Percentiles rank a stretch among this genome's conserved stretches.
phyloP scores from a whole-genome alignment of 441 rosid species.

The Gossypium trilobum region DNA sequence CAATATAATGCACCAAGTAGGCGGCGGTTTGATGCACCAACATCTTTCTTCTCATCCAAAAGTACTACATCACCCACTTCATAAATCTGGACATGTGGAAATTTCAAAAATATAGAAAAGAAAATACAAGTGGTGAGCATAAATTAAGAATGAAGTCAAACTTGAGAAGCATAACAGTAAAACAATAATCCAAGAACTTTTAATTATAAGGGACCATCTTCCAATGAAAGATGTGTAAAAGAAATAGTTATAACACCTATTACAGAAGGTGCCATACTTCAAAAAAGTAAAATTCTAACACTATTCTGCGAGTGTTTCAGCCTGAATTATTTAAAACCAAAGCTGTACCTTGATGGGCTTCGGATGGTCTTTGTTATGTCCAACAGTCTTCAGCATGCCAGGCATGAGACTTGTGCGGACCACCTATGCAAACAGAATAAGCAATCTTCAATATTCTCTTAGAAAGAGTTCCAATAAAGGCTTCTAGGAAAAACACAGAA shows the following conservation, averaged over 20 bases:
- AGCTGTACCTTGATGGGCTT: conserved; percentile 79
- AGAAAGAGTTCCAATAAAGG: background rate
- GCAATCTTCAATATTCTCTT: background rate
- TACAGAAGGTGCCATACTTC: background rate
- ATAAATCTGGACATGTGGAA: conserved; percentile 42
- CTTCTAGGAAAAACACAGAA: background rate
- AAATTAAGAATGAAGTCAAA: background rate
- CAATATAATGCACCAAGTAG: conserved; percentile 71
- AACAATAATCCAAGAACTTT: background rate
- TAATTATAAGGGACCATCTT: background rate
- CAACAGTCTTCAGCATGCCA: conserved; percentile 75
- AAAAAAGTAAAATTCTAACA: background rate
- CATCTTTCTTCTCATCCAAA: conserved; percentile 60
- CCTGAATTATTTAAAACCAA: background rate
- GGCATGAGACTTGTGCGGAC: conserved; percentile 80
- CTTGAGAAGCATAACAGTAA: background rate
- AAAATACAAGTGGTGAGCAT: background rate
- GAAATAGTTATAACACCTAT: background rate
- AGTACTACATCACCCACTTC: conserved; percentile 71
- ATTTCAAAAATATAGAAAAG: background rate
- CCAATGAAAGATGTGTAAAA: background rate
- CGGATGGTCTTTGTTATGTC: conserved; percentile 84
- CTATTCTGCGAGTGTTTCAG: background rate
- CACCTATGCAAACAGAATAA: conserved; percentile 31
- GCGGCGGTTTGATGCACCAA: conserved; percentile 71